Evolutionary conservation across 2,329 filamentous ascomycete species (phyloP).

Genomic region (Sphaerulina musiva): DNA sequence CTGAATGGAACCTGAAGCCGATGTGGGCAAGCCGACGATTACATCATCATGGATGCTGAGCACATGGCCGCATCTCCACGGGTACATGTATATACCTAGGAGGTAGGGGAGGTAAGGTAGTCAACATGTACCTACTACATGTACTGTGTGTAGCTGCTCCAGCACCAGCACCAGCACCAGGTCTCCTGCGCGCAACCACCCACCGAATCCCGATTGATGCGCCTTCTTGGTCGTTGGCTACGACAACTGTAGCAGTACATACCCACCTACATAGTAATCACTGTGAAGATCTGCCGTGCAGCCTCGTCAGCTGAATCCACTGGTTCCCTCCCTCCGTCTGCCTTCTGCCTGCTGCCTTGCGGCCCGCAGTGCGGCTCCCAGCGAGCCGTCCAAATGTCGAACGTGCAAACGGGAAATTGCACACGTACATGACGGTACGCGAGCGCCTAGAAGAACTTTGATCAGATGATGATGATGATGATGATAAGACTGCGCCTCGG

Average conservation of each 20-base stretch:
- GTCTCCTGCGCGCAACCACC: conserved; percentile 12
- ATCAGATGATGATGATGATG: conserved; percentile 17
- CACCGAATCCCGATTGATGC: background rate
- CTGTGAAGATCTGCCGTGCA: conserved; percentile 15
- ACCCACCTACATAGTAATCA: conserved; percentile 3
- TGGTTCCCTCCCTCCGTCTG: background rate
- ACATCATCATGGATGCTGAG: conserved; percentile 15
- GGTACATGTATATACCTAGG: background rate
- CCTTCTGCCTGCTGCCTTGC: conserved; percentile 13
- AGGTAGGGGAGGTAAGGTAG: no score
- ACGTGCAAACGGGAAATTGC: conserved; percentile 16
- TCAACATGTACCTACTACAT: no score
- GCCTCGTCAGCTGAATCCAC: conserved; percentile 17
- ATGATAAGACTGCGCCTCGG: conserved; percentile 8
- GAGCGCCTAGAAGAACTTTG: conserved; percentile 3
- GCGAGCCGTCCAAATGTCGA: conserved; percentile 10
- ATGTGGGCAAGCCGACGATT: conserved; percentile 11
- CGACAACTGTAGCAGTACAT: conserved; percentile 2
- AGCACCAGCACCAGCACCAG: background rate
- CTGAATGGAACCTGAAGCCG: background rate
- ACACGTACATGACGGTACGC: background rate
- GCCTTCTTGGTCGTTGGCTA: no score
- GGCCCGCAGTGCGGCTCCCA: conserved; percentile 16
- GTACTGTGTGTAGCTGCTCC: conserved; percentile 2
- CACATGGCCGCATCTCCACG: conserved; percentile 16